Evolutionary conservation across 1,139 yeast genomes (phyloP), one percentile per base, ranked within the genome.

Genomic region (Insectozyma bohioensis): DNA sequence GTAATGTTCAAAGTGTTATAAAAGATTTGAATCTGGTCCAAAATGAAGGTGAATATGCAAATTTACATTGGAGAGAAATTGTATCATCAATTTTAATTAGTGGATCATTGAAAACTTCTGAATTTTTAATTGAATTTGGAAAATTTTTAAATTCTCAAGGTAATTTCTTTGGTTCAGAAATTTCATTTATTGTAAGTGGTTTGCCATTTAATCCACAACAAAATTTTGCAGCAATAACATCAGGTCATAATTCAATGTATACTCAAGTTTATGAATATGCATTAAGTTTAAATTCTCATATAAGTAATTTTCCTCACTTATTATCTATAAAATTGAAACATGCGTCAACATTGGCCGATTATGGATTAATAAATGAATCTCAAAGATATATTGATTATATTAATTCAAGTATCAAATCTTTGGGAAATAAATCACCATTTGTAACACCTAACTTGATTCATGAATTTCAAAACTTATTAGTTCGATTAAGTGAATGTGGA

Each of bases 181-280:
- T 75, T 25, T 60, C 80, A 30, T 69, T 64, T 39, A 57, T 78
- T 26, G 54, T 79, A 29, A 72, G 78, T 2, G 78, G 76, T 14
- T 43, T 68, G 19, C 75, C 79, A 6, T 49, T 76, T 25, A 45
- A 42, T 11, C 36, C 34, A 28, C 36, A 34, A 20, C 13, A 33
- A 5, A 55, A 30, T 43, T 42, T 42, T 17, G 62, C 30, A 63
- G 61, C 13, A 37, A 58, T 20, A 37, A 39, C 45, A 14, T 34
- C 46, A 6, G 50, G 54, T 3, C 31, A 42, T n/a, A 34, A 42
- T 17, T 39, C 48, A 26, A 52, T 80, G 30, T 71, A 82, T 48
- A 73, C 82, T 12, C 95, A 90, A 54, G 63, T 86, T 8, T 86
- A 84, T 52, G 96, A 86, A 50, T 81, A 69, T 46, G 53, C 72